Evolutionary conservation across 2,329 filamentous ascomycete genomes (phyloP), one percentile per base, ranked within the genome.

Genomic region (Teratosphaeria zuluensis): DNA sequence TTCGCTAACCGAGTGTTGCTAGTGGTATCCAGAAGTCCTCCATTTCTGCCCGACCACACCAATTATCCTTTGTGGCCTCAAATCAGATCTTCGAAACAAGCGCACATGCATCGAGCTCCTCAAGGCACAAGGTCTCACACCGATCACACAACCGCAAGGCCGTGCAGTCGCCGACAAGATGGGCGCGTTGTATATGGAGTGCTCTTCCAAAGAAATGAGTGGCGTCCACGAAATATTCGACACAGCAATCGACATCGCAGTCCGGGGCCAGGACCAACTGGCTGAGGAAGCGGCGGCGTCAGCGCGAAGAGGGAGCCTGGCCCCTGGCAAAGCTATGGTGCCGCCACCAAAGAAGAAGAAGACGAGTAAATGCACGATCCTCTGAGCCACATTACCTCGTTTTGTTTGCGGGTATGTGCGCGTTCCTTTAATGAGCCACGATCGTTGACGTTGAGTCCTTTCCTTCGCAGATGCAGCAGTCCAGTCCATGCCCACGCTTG

Each of bases 21-120:
- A 97, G 94, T 99, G 94, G 94, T 99, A 96, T 71, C 94, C 94
- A 61, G 94, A 99, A 80, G 94, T 99, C 68, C 85, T 97, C 58
- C 94, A 99, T 77, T 99, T 99, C 80, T 97, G 94, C 77, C 94
- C 94, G 16, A 96, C 94, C 69, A 97, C 92, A 1, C 94, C 94
- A 28, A 86, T 99, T 64, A 88, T 99, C 72, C 89, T 99, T 58
- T 89, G 96, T 66, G 94, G 92, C 60, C 86, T 99, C 70, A 99
- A 99, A 77, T 96, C 92, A 28, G 94, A 99, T 75, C 86, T 99
- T 61, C 91, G 94, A 69, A 84, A 87, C 77, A 97, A 97, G 81
- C 88, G 90, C 76, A 92, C 91, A 56, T 97, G 94, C 77, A 96
- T 97, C 76, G 94, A 99, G 73, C 91, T 99, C 73, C 90, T 99